These are phyloP conservation scores for Achaetomiella virescens DNA, from an alignment of 495 filamentous ascomycete genomes.

Conservation along the genomic window DNA sequence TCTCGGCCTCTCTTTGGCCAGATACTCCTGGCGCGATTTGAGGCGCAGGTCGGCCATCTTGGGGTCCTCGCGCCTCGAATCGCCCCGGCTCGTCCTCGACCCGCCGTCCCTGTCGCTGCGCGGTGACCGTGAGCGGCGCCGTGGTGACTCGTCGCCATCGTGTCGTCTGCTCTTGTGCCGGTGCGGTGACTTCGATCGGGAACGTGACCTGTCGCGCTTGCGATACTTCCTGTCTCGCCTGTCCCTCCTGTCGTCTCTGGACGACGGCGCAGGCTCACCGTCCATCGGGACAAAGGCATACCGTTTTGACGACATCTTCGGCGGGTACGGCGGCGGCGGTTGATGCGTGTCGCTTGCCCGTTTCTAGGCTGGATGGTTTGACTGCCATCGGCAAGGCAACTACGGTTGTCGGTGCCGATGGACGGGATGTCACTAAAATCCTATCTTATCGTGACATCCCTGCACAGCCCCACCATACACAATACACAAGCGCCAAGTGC, in stretches of 20 bases:
- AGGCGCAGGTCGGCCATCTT: constrained; percentile 72
- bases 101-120: constrained; percentile 10
- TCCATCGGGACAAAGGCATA: constrained; percentile 83
- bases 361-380: no score
- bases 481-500: no score
- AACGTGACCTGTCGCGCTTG: constrained; percentile 40
- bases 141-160: constrained; percentile 22
- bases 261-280: constrained; percentile 56
- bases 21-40: constrained; percentile 82
- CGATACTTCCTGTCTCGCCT: constrained; percentile 48
- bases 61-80: constrained; percentile 24
- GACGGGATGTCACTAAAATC: constrained; percentile 6
- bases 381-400: neutral
- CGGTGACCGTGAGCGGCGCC: constrained; percentile 24
- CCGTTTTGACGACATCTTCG: constrained; percentile 52
- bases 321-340: neutral
- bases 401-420: no score
- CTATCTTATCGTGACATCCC: constrained; percentile 26
- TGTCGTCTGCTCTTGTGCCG: constrained; percentile 29
- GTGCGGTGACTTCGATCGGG: constrained; percentile 29
- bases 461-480: neutral
- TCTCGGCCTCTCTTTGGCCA: constrained; percentile 88
- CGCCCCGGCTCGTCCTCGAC: constrained; percentile 2
- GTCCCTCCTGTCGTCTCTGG: constrained; percentile 49
- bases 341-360: no score